Base-by-base conservation (phyloP, 805 yeast species). In the Isabelozyma rhagii region DNA sequence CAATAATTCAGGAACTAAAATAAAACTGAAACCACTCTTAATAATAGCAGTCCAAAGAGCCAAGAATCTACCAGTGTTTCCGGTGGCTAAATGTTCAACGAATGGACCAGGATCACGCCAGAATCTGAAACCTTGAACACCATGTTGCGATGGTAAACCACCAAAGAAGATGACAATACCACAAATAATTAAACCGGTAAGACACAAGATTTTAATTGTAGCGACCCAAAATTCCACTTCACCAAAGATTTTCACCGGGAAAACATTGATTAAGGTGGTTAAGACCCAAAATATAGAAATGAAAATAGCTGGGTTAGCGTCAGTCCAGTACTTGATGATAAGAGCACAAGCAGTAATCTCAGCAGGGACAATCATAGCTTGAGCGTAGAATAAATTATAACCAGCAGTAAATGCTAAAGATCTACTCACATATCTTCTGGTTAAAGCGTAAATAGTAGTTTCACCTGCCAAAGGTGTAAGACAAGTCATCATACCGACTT, bases 21-120 rank as follows among this genome's bases (percentile, higher is more conserved):
- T 80, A 60, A 83, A 84, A 3, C 87, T 81, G 56, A 83, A 84
- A 13, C 84, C 89, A 40, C 86, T 82, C 58, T 81, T 82, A 55
- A 83, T 79, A 45, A 84, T 70, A 47, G 80, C 83, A 13, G 82
- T 79, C 81, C 85, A 82, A 48, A 83, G 74, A 13, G 85, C 89
- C 31, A 82, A 67, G 63, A 86, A 84, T 52, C 76, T 77, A 43
- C 89, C 91, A 28, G 86, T 76, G 50, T 71, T 67, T 31, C 88
- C 89, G 5, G 41, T 7, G 11, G 48, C 49, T 28, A 53, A 39
- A 45, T 53, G 51, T 25, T 49, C 62, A 8, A 48, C 51, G 45
- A 61, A 59, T 9, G 64, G 56, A 29, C 64, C 64, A 7, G 62
- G 62, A 31, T 61, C 49, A n/a, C 52, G 48, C 66, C 66, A 61